phyloP scores from a whole-genome alignment of 352 stramenopile genomes.

The Saprolegnia diclina region DNA sequence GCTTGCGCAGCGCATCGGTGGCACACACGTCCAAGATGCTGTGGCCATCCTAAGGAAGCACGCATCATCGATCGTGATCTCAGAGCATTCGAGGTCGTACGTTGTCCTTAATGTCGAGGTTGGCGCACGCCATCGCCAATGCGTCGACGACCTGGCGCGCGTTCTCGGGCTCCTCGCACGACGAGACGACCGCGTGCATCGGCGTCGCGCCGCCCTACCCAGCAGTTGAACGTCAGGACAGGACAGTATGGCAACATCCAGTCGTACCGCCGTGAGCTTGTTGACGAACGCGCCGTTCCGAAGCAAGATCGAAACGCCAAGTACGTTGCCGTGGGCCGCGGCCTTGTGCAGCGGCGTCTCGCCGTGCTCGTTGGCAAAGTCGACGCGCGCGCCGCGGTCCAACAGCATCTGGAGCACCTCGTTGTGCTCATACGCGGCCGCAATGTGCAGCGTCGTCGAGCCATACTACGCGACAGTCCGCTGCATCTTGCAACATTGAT shows the following conservation, averaged over 20 bases:
- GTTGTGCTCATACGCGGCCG: constrained; percentile 1
- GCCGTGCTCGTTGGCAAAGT: background rate
- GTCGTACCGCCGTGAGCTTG: background rate
- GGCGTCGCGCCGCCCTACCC: background rate
- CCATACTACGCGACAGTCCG: background rate
- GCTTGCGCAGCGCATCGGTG: background rate
- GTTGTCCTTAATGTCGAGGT: constrained; percentile 25
- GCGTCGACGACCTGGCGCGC: background rate
- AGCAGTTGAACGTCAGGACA: background rate
- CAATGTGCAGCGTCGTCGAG: background rate
- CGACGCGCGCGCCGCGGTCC: background rate
- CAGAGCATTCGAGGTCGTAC: constrained; percentile 1
- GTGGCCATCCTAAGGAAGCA: constrained; percentile 16
- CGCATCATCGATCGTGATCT: background rate
- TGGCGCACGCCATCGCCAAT: constrained; percentile 8
- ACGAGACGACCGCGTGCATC: constrained; percentile 1
- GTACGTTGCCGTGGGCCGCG: background rate
- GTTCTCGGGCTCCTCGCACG: constrained; percentile 1
- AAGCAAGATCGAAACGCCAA: background rate
- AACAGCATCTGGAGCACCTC: constrained; percentile 4
- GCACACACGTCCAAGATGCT: constrained; percentile 3
- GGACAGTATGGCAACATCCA: background rate
- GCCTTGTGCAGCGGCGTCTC: constrained; percentile 8
- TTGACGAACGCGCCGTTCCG: constrained; percentile 1
- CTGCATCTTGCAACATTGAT: background rate